Evolutionary conservation across 352 stramenopile genomes (phyloP), one percentile per base, ranked within the genome.

Genomic region (Blastocystis sp.): DNA sequence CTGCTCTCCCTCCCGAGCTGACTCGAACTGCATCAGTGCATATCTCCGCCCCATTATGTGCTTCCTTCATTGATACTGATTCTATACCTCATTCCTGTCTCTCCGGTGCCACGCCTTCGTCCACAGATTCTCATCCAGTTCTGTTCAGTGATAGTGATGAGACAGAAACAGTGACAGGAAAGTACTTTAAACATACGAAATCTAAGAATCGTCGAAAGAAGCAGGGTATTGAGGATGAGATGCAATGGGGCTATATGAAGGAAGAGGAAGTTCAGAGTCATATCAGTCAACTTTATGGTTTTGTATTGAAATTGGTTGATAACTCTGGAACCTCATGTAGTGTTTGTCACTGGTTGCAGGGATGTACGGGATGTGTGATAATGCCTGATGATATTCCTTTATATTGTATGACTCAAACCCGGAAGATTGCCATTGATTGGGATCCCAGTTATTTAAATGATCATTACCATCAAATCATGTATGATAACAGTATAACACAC

Each of bases 361-460:
- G 93, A 1, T 96, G 94, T 79, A 91, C 95, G 9, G 94, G 94
- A 4, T 96, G 94, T 59, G 70, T 95, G 62, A 92, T 96, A 19
- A 27, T 93, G 5, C 93, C 94, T 22, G 94, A 93, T 11, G 81
- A 89, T 30, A 73, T 90, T 1, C 91, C 87, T 0, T 53, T 91
- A 2, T 91, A 95, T 6, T 77, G 91, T 4, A 89, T 96, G 7
- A 90, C 93, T 11, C 92, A 92, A 0, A 93, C 95, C 51, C 93
- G 95, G 90, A 95, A 94, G 0, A 92, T 96, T 27, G 92, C 94
- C 0, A 95, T 96, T 53, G 94, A 96, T 70, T 96, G 94, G 94
- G 94, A 95, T 76, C 94, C 95, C n/a, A 92, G 92, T 15, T 94
- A 93, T 5, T 91, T 95, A 0, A 95, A 95, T 60, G 93, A 95